These are phyloP conservation scores for Amylostereum areolatum DNA, from an alignment of 1,284 basidiomycete species.

Conservation along the genomic window DNA sequence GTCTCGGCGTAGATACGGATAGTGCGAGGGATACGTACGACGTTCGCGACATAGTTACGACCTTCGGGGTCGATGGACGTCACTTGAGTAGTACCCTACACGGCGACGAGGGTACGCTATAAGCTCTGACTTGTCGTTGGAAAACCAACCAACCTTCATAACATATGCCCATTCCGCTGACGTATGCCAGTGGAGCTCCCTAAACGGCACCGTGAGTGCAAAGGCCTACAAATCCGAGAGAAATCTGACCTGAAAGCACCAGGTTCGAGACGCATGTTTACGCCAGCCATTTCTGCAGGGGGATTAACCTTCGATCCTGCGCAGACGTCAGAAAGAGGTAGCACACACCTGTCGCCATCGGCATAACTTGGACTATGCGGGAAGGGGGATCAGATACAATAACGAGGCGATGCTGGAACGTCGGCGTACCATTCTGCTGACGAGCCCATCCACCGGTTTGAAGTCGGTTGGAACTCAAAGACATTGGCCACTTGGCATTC, in stretches of 20 bases:
- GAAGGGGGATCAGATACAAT: slow-evolving; percentile 4
- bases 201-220: slow-evolving; percentile 16
- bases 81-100: slow-evolving; percentile 56
- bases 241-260: slow-evolving; percentile 54
- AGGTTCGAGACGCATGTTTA: slow-evolving; percentile 64
- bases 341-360: slow-evolving; percentile 47
- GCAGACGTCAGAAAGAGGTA: neutral
- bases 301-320: slow-evolving; percentile 1
- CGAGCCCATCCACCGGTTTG: slow-evolving; percentile 72
- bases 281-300: slow-evolving; percentile 50
- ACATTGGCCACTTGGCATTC: slow-evolving; percentile 71
- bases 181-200: slow-evolving; percentile 73
- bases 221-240: neutral
- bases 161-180: slow-evolving; percentile 71
- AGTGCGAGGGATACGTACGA: slow-evolving; percentile 31
- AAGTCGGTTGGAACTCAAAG: slow-evolving; percentile 62
- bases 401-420: neutral
- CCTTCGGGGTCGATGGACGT: slow-evolving; percentile 57
- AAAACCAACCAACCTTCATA: slow-evolving; percentile 36
- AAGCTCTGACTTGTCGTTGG: neutral
- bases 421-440: slow-evolving; percentile 51
- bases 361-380: slow-evolving; percentile 46
- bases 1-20: too few relatives aligned
- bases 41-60: slow-evolving; percentile 53
- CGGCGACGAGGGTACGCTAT: slow-evolving; percentile 4